phyloP scores from a whole-genome alignment of 179 eudicot genomes.

The Beta corolliflora region DNA sequence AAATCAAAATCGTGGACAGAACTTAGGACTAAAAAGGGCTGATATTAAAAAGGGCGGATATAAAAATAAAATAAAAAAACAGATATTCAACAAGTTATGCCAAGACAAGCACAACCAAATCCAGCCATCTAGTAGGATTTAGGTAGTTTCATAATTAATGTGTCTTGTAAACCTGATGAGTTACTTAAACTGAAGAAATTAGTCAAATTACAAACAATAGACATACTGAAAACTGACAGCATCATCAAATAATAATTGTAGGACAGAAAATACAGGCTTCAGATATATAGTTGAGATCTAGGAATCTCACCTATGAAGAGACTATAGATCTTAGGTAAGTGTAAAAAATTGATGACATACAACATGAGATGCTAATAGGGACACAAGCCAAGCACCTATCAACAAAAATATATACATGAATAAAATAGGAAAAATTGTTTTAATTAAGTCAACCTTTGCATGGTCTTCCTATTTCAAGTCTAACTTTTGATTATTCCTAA shows the following conservation, averaged over 20 bases:
- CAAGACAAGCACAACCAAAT: slow-evolving; percentile 14
- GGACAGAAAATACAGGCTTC: background rate
- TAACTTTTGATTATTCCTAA: too few species aligned
- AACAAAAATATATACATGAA: background rate
- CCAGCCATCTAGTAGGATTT: background rate
- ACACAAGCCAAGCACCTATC: slow-evolving; percentile 81
- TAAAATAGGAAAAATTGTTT: too few species aligned
- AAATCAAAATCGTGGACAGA: slow-evolving; percentile 13
- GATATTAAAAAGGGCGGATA: too few species aligned
- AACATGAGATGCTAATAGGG: slow-evolving; percentile 70
- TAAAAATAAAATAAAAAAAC: too few species aligned
- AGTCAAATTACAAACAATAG: background rate
- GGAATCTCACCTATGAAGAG: slow-evolving; percentile 66
- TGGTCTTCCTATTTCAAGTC: too few species aligned
- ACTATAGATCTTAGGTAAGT: slow-evolving; percentile 71
- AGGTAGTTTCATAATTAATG: background rate
- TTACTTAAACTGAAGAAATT: background rate
- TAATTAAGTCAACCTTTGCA: too few species aligned
- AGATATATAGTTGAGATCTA: slow-evolving; percentile 2
- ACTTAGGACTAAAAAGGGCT: too few species aligned
- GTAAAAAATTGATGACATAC: slow-evolving; percentile 45
- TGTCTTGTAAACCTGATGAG: background rate
- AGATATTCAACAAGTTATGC: background rate
- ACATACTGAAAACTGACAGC: background rate
- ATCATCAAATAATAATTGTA: background rate